Evolutionary conservation across 2,329 filamentous ascomycete species (phyloP).

Genomic region (Aciculosporium take): DNA sequence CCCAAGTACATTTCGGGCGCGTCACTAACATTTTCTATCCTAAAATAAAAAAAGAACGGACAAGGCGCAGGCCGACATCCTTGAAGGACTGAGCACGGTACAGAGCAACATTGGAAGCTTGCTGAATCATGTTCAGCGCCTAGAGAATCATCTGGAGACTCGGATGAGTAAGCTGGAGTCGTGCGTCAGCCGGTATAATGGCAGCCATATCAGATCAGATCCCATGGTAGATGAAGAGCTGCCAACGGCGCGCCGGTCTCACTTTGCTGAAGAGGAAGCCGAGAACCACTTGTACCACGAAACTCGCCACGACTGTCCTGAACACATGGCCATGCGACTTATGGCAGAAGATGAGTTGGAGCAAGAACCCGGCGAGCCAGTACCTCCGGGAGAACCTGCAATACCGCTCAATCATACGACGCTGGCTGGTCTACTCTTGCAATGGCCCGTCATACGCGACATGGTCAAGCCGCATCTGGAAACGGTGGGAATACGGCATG

Average conservation of each 20-base stretch:
- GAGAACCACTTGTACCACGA: conserved; percentile 11
- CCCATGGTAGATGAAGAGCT: conserved; percentile 17
- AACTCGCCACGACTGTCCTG: conserved; percentile 14
- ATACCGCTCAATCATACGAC: conserved; percentile 82
- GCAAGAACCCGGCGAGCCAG: conserved; percentile 35
- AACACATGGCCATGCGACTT: conserved; percentile 14
- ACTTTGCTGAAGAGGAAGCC: conserved; percentile 5
- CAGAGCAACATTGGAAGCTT: conserved; percentile 23
- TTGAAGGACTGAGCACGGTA: conserved; percentile 37
- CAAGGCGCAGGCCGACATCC: conserved; percentile 45
- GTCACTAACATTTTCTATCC: conserved; percentile 7
- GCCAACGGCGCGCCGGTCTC: conserved; percentile 12
- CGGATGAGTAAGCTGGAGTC: conserved; percentile 22
- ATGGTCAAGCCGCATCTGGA: conserved; percentile 42
- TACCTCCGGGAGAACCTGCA: conserved; percentile 46
- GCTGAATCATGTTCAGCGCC: conserved; percentile 21
- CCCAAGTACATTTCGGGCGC: accelerated
- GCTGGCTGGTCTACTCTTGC: conserved; percentile 67
- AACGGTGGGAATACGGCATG: conserved; percentile 35
- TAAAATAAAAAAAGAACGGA: conserved; percentile 35
- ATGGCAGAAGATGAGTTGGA: conserved; percentile 35
- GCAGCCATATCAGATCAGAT: conserved; percentile 14
- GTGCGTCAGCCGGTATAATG: conserved; percentile 7
- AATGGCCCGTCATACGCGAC: conserved; percentile 53
- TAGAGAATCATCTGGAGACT: conserved; percentile 27